Conservation (phyloP, 129 eudicot genomes). For the Logfia minima region DNA sequence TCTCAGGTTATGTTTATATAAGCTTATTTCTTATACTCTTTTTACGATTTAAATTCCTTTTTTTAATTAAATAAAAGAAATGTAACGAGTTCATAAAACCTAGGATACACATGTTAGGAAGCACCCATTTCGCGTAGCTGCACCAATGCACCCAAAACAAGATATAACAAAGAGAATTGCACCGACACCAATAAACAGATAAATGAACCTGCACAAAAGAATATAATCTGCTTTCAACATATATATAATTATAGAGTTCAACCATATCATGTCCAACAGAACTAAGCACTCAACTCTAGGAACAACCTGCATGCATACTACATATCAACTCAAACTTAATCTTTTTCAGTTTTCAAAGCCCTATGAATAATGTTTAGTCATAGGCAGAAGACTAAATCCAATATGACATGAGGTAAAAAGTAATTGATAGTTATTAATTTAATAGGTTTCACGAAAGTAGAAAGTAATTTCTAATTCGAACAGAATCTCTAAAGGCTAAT, state of each 20-base stretch:
- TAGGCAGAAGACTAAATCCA: neutral
- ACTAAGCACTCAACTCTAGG: neutral
- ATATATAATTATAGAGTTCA: neutral
- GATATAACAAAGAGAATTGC: slow-evolving; percentile 62
- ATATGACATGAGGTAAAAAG: neutral
- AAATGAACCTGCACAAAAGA: slow-evolving; percentile 72
- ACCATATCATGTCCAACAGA: neutral
- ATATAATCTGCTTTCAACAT: neutral
- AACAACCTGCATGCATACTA: neutral
- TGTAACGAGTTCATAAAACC: neutral
- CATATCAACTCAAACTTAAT: neutral
- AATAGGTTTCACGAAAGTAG: neutral
- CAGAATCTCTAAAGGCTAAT: neutral
- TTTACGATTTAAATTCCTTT: neutral
- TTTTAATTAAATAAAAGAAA: neutral
- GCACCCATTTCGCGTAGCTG: slow-evolving; percentile 76
- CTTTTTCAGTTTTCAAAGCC: neutral
- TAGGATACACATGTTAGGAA: slow-evolving; percentile 90
- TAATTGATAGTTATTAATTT: neutral
- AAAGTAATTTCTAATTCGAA: neutral
- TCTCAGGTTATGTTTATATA: neutral
- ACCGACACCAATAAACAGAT: slow-evolving; percentile 71
- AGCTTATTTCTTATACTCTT: neutral
- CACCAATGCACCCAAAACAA: slow-evolving; percentile 86
- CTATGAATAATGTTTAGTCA: neutral